These are phyloP conservation scores for Juglanconis oblonga DNA, from an alignment of 2,329 filamentous ascomycete genomes.

Conservation along the genomic window DNA sequence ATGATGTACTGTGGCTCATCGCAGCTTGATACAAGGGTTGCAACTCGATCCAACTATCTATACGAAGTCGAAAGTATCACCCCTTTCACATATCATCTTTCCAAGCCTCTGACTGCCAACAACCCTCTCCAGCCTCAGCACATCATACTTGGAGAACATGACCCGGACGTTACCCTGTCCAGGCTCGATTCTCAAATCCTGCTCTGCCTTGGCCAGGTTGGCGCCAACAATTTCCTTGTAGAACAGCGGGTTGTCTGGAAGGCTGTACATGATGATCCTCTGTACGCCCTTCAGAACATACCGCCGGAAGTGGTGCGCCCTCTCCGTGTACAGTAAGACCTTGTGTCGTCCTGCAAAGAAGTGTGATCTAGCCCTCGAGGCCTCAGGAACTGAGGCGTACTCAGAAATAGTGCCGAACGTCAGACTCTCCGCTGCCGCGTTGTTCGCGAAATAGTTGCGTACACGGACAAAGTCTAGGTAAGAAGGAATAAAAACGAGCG, in stretches of 20 bases:
- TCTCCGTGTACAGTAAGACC: constrained; percentile 86
- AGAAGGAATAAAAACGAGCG: constrained; percentile 84
- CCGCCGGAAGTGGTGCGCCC: constrained; percentile 95
- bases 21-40: background rate
- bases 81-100: constrained; percentile 78
- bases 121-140: constrained; percentile 81
- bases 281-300: constrained; percentile 79
- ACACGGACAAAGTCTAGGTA: constrained; percentile 95
- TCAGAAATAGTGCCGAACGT: constrained; percentile 84
- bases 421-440: constrained; percentile 49
- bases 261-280: constrained; percentile 81
- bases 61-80: constrained; percentile 94
- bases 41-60: constrained; percentile 38
- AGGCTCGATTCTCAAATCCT: constrained; percentile 51
- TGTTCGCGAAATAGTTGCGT: constrained; percentile 85
- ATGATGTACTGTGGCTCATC: background rate
- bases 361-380: constrained; percentile 80
- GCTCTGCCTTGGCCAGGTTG: constrained; percentile 60
- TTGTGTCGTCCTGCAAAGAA: constrained; percentile 81
- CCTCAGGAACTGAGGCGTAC: constrained; percentile 76
- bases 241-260: constrained; percentile 84
- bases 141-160: constrained; percentile 87
- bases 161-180: constrained; percentile 58
- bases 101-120: constrained; percentile 78
- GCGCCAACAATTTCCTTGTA: constrained; percentile 73